Percentiles rank a stretch among this genome's conserved stretches.
Conservation (phyloP, 2,329 filamentous ascomycete species). For the Cryphonectria parasitica region DNA sequence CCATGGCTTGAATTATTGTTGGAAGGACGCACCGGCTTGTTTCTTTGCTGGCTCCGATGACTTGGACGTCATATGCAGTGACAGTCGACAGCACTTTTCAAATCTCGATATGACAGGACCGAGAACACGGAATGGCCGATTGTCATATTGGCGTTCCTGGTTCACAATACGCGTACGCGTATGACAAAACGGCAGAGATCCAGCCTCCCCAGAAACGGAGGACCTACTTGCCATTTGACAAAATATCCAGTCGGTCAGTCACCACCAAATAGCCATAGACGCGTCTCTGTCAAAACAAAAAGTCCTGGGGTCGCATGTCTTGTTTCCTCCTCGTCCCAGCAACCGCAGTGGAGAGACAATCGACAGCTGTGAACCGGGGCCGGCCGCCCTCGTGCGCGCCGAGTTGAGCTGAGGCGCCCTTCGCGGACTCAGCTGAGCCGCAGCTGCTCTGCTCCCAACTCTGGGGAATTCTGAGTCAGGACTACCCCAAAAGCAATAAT, state of each 20-base stretch:
- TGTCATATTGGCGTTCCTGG: neutral
- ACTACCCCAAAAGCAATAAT: neutral
- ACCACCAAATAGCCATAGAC: neutral
- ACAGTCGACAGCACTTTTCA: neutral
- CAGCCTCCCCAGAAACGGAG: neutral
- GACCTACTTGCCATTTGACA: neutral
- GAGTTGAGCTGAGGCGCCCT: neutral
- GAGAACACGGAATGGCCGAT: neutral
- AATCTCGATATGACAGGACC: neutral
- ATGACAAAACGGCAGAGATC: neutral
- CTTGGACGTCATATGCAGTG: conserved; percentile 9
- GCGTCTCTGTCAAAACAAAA: neutral
- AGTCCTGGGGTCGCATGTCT: neutral
- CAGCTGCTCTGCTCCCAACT: neutral
- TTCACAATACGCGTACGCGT: neutral
- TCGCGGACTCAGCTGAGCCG: neutral
- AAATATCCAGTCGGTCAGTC: neutral
- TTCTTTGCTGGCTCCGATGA: conserved; percentile 1
- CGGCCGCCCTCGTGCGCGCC: neutral
- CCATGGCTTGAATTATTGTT: neutral
- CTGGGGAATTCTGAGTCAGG: neutral
- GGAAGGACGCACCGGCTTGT: neutral
- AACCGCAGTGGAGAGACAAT: neutral
- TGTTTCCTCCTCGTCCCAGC: neutral
- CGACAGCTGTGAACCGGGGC: neutral